Conservation (phyloP, 2,329 filamentous ascomycete species). For the Cladophialophora yegresii region DNA sequence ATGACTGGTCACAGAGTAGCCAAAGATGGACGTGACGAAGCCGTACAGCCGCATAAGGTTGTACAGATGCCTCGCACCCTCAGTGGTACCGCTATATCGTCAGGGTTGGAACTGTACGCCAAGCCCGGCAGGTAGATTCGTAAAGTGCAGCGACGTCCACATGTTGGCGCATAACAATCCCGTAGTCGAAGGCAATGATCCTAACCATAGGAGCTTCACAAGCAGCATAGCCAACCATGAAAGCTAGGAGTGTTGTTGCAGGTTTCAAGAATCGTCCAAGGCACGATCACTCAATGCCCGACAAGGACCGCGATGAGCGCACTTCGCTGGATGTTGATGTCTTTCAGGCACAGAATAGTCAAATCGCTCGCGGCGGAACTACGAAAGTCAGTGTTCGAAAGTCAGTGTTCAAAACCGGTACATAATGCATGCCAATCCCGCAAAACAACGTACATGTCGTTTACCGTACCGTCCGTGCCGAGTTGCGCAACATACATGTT, state of each 20-base stretch:
- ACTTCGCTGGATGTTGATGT: conserved; percentile 56
- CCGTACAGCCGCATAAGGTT: conserved; percentile 68
- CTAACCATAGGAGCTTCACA: conserved; percentile 37
- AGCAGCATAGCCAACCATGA: conserved; percentile 42
- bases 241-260: conserved; percentile 46
- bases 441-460: conserved; percentile 44
- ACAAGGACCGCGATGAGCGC: conserved; percentile 44
- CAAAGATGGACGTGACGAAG: conserved; percentile 57
- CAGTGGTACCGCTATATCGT: conserved; percentile 35
- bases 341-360: conserved; percentile 55
- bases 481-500: conserved; percentile 52
- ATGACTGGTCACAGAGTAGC: conserved; percentile 51
- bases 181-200: conserved; percentile 37
- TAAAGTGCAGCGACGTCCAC: conserved; percentile 34
- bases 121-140: conserved; percentile 56
- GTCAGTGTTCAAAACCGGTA: no score
- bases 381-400: neutral
- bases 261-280: conserved; percentile 52
- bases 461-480: conserved; percentile 57
- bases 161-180: conserved; percentile 32
- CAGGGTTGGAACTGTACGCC: conserved; percentile 54
- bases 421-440: neutral
- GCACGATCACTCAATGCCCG: conserved; percentile 48
- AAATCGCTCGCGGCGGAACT: conserved; percentile 49
- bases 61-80: conserved; percentile 59